A percentile compares a stretch with the other conserved stretches of the same genome.
Conservation (phyloP, 1,284 basidiomycete genomes). For the Singerocomus inundabilis region DNA sequence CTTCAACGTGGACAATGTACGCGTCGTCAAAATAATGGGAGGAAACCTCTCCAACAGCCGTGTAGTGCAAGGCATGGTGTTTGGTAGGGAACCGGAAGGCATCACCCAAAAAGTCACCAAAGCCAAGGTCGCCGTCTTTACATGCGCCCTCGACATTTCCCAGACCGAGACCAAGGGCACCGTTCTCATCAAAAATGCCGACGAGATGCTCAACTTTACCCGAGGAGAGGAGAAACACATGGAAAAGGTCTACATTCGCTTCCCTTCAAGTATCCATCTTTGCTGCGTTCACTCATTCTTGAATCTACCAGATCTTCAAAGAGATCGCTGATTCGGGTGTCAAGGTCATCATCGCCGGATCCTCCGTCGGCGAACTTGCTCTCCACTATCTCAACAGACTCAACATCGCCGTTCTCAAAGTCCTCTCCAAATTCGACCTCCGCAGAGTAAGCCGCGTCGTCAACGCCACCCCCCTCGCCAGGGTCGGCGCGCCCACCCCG, state of each 20-base stretch:
- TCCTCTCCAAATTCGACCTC: slow-evolving; percentile 97
- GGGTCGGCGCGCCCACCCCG: slow-evolving; percentile 92
- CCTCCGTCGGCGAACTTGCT: slow-evolving; percentile 92
- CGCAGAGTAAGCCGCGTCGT: slow-evolving; percentile 93
- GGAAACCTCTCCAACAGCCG: slow-evolving; percentile 80
- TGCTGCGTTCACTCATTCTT: neutral
- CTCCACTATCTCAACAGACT: slow-evolving; percentile 96
- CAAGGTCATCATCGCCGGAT: slow-evolving; percentile 91
- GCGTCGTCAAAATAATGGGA: slow-evolving; percentile 99
- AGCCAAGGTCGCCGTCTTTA: slow-evolving; percentile 93
- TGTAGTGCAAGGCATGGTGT: slow-evolving; percentile 98
- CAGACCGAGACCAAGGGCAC: slow-evolving; percentile 99
- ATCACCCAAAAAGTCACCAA: slow-evolving; percentile 78
- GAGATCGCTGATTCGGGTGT: slow-evolving; percentile 97
- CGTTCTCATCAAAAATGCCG: slow-evolving; percentile 92
- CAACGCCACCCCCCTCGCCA: slow-evolving; percentile 93
- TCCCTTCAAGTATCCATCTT: neutral
- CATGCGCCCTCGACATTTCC: slow-evolving; percentile 87
- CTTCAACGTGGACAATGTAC: slow-evolving; percentile 98
- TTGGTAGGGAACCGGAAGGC: slow-evolving; percentile 93
- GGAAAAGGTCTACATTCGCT: slow-evolving; percentile 68
- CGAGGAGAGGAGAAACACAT: slow-evolving; percentile 94
- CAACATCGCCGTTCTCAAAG: slow-evolving; percentile 94
- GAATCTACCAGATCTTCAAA: slow-evolving; percentile 76
- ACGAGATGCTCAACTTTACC: slow-evolving; percentile 97